Conservation (phyloP, 1,284 basidiomycete species). For the Ustanciosporium gigantosporum region DNA sequence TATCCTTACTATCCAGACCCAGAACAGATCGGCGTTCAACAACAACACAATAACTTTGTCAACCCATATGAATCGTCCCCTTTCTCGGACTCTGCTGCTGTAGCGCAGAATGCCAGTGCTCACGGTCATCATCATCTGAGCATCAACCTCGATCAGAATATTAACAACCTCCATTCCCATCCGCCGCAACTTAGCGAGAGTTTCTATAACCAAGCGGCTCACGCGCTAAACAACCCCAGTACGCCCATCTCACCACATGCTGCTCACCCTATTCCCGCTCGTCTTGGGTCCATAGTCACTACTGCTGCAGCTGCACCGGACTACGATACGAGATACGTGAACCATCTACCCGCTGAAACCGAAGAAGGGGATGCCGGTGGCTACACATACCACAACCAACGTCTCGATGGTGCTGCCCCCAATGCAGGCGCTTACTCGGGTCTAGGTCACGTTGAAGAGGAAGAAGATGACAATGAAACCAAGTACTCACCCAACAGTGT, state of each 20-base stretch:
- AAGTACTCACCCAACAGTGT: constrained; percentile 21
- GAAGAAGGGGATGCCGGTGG: too few relatives aligned
- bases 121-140: neutral
- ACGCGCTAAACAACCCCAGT: constrained; percentile 23
- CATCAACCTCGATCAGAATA: constrained; percentile 19
- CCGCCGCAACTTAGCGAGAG: constrained; percentile 45
- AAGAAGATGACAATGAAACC: constrained; percentile 22
- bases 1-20: constrained; percentile 40
- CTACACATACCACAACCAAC: constrained; percentile 1
- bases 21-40: constrained; percentile 9
- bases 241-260: too few relatives aligned
- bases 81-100: constrained; percentile 12
- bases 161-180: constrained; percentile 1
- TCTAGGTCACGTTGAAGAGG: constrained; percentile 16
- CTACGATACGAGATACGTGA: too few relatives aligned
- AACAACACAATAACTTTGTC: constrained; percentile 6
- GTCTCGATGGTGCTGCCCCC: too few relatives aligned
- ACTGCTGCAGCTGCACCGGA: neutral
- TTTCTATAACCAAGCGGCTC: constrained; percentile 51
- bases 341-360: too few relatives aligned
- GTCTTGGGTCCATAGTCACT: neutral
- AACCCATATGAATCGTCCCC: constrained; percentile 31
- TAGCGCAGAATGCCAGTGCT: too few relatives aligned
- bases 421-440: constrained; percentile 19
- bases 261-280: neutral